Evolutionary conservation across 805 yeast species (phyloP).

Genomic region (Vanderwaltozyma tropicalis): DNA sequence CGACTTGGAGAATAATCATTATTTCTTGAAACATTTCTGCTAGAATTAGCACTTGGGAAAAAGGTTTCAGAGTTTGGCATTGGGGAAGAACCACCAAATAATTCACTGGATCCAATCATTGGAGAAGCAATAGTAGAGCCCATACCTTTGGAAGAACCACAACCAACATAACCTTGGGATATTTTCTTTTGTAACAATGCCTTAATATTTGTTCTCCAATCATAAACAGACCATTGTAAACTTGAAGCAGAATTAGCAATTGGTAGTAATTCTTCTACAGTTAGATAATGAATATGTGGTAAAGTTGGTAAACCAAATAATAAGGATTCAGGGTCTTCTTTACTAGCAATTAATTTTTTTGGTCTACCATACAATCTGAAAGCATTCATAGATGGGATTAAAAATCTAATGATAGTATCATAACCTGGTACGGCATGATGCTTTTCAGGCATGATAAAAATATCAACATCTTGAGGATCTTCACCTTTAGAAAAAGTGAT

Average conservation of each 20-base stretch:
- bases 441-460: constrained; percentile 56
- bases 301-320: constrained; percentile 66
- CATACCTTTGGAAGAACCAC: constrained; percentile 59
- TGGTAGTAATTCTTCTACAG: constrained; percentile 46
- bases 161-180: constrained; percentile 57
- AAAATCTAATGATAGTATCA: constrained; percentile 62
- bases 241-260: constrained; percentile 29
- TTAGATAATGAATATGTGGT: constrained; percentile 55
- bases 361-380: constrained; percentile 72
- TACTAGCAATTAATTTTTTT: constrained; percentile 45
- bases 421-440: constrained; percentile 65
- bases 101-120: constrained; percentile 30
- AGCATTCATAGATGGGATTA: constrained; percentile 60
- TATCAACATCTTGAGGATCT: constrained; percentile 35
- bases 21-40: not conserved
- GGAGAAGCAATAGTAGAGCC: constrained; percentile 50
- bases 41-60: constrained; percentile 3
- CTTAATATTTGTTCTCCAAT: constrained; percentile 51
- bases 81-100: constrained; percentile 16
- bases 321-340: constrained; percentile 43
- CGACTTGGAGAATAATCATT: not conserved
- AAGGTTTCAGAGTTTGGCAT: constrained; percentile 9
- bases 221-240: constrained; percentile 44
- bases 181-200: constrained; percentile 45
- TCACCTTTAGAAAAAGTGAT: constrained; percentile 49